Evolutionary conservation across 148 eudicot species (phyloP).

Genomic region (Camellia granthamiana): DNA sequence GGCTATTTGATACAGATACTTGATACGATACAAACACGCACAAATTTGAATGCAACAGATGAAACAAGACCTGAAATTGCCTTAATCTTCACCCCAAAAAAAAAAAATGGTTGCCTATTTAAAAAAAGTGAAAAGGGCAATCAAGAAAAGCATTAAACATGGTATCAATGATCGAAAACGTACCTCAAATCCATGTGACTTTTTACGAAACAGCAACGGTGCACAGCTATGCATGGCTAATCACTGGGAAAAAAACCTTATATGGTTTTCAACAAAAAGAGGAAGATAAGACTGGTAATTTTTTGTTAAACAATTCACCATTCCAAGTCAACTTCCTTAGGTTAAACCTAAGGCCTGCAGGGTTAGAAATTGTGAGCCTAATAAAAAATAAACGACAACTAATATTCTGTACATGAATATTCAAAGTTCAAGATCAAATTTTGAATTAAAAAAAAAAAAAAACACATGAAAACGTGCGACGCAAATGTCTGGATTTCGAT

Average conservation of each 20-base stretch:
- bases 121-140: not conserved
- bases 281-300: not conserved
- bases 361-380: no score
- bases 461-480: slow-evolving; percentile 9
- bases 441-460: not conserved
- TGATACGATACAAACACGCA: no score
- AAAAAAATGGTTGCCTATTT: not conserved
- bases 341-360: no score
- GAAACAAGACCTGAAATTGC: not conserved
- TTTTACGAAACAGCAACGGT: slow-evolving; percentile 43
- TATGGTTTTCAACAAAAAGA: not conserved
- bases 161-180: not conserved
- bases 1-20: no score
- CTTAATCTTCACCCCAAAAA: not conserved
- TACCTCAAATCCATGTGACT: slow-evolving; percentile 48
- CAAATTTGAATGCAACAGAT: not conserved
- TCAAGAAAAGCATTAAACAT: no score
- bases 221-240: slow-evolving; percentile 30
- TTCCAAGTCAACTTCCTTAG: not conserved
- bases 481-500: slow-evolving; percentile 6
- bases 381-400: not conserved
- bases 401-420: not conserved
- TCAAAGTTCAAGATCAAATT: slow-evolving; percentile 7
- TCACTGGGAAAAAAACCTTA: slow-evolving; percentile 8
- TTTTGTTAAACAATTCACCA: not conserved